These are phyloP conservation scores for Fusarium abutilonis DNA, from an alignment of 2,329 filamentous ascomycete genomes.

Conservation along the genomic window DNA sequence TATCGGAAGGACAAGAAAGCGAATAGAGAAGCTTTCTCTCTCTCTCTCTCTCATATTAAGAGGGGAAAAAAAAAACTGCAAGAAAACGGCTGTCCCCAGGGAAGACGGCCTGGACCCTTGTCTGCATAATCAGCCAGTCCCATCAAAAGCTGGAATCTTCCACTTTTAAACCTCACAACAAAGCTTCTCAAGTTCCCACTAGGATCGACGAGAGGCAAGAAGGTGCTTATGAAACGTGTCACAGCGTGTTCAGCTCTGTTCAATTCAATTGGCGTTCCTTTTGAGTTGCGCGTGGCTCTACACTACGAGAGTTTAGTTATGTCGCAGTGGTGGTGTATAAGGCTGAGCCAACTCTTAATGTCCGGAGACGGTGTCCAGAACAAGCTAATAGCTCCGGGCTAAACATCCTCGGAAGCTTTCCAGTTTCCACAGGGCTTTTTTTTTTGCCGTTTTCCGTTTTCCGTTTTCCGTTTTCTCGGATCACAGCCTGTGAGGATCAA, in stretches of 20 bases:
- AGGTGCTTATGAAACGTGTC: conserved; percentile 25
- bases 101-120: not conserved
- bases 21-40: not conserved
- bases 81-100: not conserved
- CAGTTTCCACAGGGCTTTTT: too few species aligned
- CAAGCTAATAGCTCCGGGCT: conserved; percentile 10
- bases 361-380: conserved; percentile 5
- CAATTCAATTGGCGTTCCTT: not conserved
- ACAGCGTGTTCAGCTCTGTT: not conserved
- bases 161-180: not conserved
- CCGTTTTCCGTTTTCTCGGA: not conserved
- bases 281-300: not conserved
- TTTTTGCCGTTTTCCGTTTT: conserved; percentile 15
- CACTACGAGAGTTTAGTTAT: not conserved
- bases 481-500: not conserved
- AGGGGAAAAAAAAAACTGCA: not conserved
- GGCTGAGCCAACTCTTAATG: conserved; percentile 15
- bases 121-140: conserved; percentile 5
- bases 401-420: not conserved
- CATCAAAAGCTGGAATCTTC: not conserved
- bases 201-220: conserved; percentile 5
- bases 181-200: not conserved
- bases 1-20: conserved; percentile 9
- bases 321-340: conserved; percentile 10
- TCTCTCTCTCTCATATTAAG: too few species aligned